These are phyloP conservation scores for Ilex paraguariensis DNA, from an alignment of 305 asterid species.

Conservation along the genomic window DNA sequence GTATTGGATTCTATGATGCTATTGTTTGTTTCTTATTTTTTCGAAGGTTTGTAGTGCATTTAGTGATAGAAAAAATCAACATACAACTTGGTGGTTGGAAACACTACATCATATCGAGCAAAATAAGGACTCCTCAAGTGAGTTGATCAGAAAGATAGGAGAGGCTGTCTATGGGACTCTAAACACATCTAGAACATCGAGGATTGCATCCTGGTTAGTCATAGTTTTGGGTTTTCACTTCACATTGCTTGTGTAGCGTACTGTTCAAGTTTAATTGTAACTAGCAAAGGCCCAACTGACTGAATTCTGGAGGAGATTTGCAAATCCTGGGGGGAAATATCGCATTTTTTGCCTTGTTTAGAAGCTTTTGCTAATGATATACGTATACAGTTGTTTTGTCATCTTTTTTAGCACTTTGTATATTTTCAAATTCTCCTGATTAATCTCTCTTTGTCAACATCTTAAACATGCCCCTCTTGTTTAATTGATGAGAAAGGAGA, in stretches of 20 bases:
- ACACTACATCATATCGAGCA: conserved; percentile 79
- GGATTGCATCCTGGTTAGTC: conserved; percentile 69
- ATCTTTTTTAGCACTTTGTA: too few relatives aligned
- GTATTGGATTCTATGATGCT: not conserved
- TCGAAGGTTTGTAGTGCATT: conserved; percentile 60
- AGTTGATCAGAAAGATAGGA: conserved; percentile 65
- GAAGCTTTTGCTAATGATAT: too few relatives aligned
- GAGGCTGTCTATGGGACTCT: conserved; percentile 71
- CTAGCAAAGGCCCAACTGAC: too few relatives aligned
- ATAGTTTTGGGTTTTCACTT: conserved; percentile 9
- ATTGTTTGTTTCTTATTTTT: conserved; percentile 4
- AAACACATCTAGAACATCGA: conserved; percentile 50
- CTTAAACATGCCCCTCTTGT: too few relatives aligned
- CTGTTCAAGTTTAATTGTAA: not conserved
- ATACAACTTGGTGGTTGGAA: conserved; percentile 84
- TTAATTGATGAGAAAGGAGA: too few relatives aligned
- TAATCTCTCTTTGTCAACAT: too few relatives aligned
- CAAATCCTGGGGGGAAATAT: too few relatives aligned
- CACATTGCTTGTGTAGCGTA: conserved; percentile 3
- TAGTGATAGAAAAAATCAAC: conserved; percentile 45
- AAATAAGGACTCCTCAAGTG: conserved; percentile 54
- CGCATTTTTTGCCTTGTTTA: too few relatives aligned
- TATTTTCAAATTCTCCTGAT: too few relatives aligned
- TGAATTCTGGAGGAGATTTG: too few relatives aligned
- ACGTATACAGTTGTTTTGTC: too few relatives aligned